Conservation (phyloP, 305 asterid genomes). For the Andrographis paniculata region DNA sequence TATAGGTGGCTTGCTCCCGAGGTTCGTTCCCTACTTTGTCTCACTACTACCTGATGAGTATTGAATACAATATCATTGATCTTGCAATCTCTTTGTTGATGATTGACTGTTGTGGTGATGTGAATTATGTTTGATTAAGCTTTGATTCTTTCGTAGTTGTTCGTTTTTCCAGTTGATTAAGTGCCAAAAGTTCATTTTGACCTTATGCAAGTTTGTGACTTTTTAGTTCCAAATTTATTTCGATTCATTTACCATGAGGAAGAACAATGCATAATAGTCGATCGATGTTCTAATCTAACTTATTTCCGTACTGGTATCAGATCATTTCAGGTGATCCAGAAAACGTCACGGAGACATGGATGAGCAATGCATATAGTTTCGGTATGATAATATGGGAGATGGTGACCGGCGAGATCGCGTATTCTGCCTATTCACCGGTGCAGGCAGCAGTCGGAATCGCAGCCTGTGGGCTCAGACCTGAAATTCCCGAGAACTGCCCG, state of each 20-base stretch:
- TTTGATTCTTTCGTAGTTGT: too few relatives aligned
- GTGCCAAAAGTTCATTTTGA: too few relatives aligned
- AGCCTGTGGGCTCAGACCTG: conserved; percentile 95
- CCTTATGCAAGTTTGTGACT: neutral
- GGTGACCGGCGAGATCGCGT: conserved; percentile 78
- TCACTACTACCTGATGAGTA: neutral
- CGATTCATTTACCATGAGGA: neutral
- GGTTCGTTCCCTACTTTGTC: conserved; percentile 38
- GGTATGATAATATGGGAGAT: conserved; percentile 94
- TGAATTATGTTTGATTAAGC: neutral
- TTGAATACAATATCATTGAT: conserved; percentile 12
- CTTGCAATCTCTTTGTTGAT: conserved; percentile 11
- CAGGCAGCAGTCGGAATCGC: conserved; percentile 98
- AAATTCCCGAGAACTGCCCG: conserved; percentile 78
- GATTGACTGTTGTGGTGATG: neutral
- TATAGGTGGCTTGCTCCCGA: conserved; percentile 99
- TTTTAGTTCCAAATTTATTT: too few relatives aligned
- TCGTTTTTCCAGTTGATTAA: too few relatives aligned
- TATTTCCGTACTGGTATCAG: conserved; percentile 27
- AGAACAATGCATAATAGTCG: neutral
- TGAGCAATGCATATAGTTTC: conserved; percentile 89
- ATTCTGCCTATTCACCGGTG: conserved; percentile 86
- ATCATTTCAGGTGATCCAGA: conserved; percentile 94
- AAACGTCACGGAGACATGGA: conserved; percentile 82
- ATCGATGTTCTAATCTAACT: conserved; percentile 9